Evolutionary conservation across 257 asterid species (phyloP), one percentile per base, ranked within the genome.

Genomic region (Scutellaria barbata): DNA sequence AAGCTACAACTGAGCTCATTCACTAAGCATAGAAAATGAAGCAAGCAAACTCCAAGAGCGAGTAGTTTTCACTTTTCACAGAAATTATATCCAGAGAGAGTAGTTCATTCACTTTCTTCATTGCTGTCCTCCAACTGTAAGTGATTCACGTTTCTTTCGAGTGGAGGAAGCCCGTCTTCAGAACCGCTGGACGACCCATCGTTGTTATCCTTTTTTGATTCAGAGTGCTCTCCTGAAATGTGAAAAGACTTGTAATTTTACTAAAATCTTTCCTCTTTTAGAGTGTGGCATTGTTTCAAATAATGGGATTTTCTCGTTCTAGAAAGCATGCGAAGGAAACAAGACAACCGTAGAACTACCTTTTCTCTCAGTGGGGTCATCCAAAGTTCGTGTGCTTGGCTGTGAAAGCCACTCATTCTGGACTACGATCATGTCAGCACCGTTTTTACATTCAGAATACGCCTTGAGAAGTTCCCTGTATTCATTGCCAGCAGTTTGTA

Each of bases 151-250:
- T 94, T 94, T 77, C 87, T 88, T 50, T 94, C 97, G n/a, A 94
- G 89, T 40, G 99, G 99, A 30, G 96, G 99, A 63, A 94, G 96
- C 35, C 95, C 96, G 59, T 94, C 96, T 33, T 94, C 96, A 3
- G 95, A 87, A 68, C 77, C 80, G 40, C 84, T 63, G 1, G 84
- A 81, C 1, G 84, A 77, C 57, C 80, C 87, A 68, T 78, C 90
- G 48, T 76, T 72, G 17, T 81, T 72, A 12, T 82, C 88, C 4
- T 66, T 55, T 2, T 73, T 71, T 20, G 84, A 66, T 46, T 73
- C 79, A 6, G 75, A 67, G 53, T 74, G 66, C 61, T 88, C 85
- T 52, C 84, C 90, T 85, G 80, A 51, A 76, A 72, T 9, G 41
- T 14, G 17, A 74, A 11, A 45, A 65, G n/a, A 7, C 4, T 7